Evolutionary conservation across 768 basidiomycete genomes (phyloP), one percentile per base, ranked within the genome.

Genomic region (Leccinum barrowsii): DNA sequence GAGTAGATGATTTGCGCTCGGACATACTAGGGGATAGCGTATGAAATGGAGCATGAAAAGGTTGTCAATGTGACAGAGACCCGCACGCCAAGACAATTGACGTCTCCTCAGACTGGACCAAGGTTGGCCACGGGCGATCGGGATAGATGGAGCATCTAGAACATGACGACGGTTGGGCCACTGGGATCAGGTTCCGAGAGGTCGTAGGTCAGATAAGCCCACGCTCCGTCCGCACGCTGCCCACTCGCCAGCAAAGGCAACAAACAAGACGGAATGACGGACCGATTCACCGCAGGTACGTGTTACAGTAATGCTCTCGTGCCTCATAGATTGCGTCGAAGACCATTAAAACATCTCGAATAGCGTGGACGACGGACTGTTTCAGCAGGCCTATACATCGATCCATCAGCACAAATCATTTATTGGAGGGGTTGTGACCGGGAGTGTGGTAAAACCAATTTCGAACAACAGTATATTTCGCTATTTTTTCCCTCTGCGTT

Each of bases 401-500:
- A 42, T 19, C n/a, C 10, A 42, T 42, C 40, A 42, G 40, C 4
- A 42, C 40, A 42, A 42, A 42, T 42, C 3, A 13, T 42, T 19
- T 42, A 42, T 42, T 42, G 40, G 19, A 42, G 0, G 40, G n/a
- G n/a, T 42, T 8, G 40, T 10, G 8, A n/a, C 7, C 40, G n/a
- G n/a, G 15, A 37, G 13, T 37, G 13, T 37, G 17, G 37, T n/a
- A 40, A 40, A 40, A n/a, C 40, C 40, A 40, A 40, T 19, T 11
- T 35, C 0, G 34, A 15, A 35, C 34, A 15, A 35, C 34, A 35
- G n/a, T 42, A 42, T 19, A 42, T 42, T 42, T 42, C 21, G 15
- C 37, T 63, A 65, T 46, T 68, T 65, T 59, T 63, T 74, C 34
- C 65, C 74, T 63, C 63, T 67, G 22, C 73, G 73, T 42, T 71